Evolutionary conservation across 192 early-diverging fungal genomes (phyloP).

Genomic region (Coemansia sp.): DNA sequence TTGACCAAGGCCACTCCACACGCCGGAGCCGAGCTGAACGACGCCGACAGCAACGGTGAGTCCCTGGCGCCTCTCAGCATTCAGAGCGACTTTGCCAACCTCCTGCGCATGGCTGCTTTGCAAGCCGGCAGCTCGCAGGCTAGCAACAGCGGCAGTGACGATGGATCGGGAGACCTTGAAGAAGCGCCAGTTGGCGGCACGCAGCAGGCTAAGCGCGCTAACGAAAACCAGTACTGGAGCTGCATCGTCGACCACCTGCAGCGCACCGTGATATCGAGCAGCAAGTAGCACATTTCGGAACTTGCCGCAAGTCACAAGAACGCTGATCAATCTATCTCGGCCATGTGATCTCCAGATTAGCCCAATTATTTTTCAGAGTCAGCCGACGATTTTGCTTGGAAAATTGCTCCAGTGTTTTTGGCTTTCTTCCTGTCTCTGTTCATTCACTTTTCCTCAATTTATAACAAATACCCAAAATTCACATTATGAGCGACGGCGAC

Average conservation of each 20-base stretch:
- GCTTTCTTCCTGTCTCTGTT: background rate
- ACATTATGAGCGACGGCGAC: background rate
- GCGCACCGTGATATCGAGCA: conserved; percentile 16
- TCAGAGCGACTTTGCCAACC: conserved; percentile 55
- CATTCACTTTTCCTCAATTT: background rate
- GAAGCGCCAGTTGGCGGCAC: conserved; percentile 32
- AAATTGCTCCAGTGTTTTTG: too few relatives aligned
- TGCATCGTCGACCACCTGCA: conserved; percentile 51
- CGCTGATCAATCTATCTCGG: background rate
- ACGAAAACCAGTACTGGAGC: conserved; percentile 56
- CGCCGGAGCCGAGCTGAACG: background rate
- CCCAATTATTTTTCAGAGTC: background rate
- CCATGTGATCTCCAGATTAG: conserved; percentile 8
- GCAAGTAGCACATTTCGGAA: background rate
- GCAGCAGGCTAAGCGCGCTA: conserved; percentile 13
- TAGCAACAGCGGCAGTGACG: background rate
- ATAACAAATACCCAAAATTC: too few relatives aligned
- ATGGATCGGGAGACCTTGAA: background rate
- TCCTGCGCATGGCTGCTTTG: conserved; percentile 41
- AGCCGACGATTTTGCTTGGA: background rate
- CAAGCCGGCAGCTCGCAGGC: background rate
- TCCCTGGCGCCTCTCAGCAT: conserved; percentile 30
- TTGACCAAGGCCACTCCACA: background rate
- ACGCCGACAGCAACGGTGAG: background rate
- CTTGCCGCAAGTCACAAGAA: background rate